Evolutionary conservation across 176 grass and related monocot genomes (phyloP).

Genomic region (Tillandsia leiboldiana): DNA sequence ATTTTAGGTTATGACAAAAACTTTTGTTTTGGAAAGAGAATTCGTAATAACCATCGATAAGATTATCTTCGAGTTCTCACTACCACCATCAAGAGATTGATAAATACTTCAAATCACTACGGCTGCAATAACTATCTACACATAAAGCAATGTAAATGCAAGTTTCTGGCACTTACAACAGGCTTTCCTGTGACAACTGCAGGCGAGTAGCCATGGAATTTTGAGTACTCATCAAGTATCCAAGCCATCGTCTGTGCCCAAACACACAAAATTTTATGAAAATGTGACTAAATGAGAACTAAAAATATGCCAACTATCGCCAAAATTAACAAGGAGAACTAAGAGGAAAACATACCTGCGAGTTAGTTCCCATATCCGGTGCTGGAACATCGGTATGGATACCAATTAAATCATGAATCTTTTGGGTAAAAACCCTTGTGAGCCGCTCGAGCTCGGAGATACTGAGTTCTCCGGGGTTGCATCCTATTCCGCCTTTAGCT

Average conservation of each 20-base stretch:
- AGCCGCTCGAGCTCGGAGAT: slow-evolving; percentile 72
- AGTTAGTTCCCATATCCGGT: slow-evolving; percentile 93
- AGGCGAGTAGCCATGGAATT: slow-evolving; percentile 88
- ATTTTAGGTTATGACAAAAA: too few species aligned
- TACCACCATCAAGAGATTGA: not conserved
- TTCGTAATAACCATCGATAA: too few species aligned
- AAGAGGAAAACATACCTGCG: slow-evolving; percentile 38
- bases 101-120: not conserved
- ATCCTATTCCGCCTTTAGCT: slow-evolving; percentile 92
- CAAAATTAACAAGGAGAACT: not conserved
- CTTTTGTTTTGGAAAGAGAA: too few species aligned
- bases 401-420: slow-evolving; percentile 93
- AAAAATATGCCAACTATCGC: not conserved
- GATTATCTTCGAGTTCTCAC: not conserved
- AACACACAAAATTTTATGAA: slow-evolving; percentile 8
- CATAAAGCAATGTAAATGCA: not conserved
- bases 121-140: not conserved
- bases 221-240: slow-evolving; percentile 95
- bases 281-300: not conserved
- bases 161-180: slow-evolving; percentile 46
- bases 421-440: slow-evolving; percentile 89
- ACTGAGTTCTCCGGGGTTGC: slow-evolving; percentile 67
- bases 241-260: slow-evolving; percentile 75
- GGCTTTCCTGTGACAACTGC: slow-evolving; percentile 96
- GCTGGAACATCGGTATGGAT: slow-evolving; percentile 86